Conservation (phyloP, 1,284 basidiomycete genomes). For the Ustilago esculenta region DNA sequence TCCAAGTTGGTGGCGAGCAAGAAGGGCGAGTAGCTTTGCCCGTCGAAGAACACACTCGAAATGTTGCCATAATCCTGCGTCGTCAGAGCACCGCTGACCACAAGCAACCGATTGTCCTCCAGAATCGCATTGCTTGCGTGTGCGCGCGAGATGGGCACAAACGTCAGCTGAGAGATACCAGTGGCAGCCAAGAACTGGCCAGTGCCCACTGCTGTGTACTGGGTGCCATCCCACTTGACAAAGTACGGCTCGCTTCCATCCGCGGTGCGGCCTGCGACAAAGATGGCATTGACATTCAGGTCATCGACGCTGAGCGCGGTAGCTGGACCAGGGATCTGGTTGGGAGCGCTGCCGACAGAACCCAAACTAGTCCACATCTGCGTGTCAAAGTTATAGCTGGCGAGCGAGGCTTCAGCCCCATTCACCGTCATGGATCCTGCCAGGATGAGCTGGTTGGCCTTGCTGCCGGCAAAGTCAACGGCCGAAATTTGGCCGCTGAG, state of each 20-base stretch:
- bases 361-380: conserved; percentile 73
- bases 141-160: conserved; percentile 81
- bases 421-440: conserved; percentile 78
- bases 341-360: conserved; percentile 73
- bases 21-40: conserved; percentile 83
- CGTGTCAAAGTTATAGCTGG: conserved; percentile 76
- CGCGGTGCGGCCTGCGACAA: conserved; percentile 78
- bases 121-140: conserved; percentile 78
- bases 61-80: conserved; percentile 76
- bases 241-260: conserved; percentile 52
- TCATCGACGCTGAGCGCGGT: conserved; percentile 87
- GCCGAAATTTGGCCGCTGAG: conserved; percentile 83
- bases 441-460: conserved; percentile 60
- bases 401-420: conserved; percentile 75
- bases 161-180: conserved; percentile 81
- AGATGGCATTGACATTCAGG: conserved; percentile 82
- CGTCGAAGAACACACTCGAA: conserved; percentile 83
- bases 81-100: conserved; percentile 81
- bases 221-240: conserved; percentile 55
- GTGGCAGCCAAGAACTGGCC: conserved; percentile 71
- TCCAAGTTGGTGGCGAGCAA: conserved; percentile 76
- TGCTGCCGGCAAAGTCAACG: conserved; percentile 75
- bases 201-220: conserved; percentile 32
- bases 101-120: conserved; percentile 85
- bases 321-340: conserved; percentile 83